Base-by-base conservation (phyloP, 306 rosid genomes). In the Neltuma alba region DNA sequence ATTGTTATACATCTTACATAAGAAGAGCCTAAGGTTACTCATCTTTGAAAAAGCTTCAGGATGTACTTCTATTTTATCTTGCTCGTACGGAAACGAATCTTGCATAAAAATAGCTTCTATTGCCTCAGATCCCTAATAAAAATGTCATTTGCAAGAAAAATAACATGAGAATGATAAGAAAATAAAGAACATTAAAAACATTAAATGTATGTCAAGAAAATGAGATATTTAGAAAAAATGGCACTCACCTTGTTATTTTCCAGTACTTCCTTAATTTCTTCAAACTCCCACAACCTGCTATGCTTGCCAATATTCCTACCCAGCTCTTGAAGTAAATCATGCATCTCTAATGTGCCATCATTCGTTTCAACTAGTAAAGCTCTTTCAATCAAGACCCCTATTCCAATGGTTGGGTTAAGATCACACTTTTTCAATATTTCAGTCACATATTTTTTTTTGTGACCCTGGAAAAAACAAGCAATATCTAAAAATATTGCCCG, bases 1-100 rank as follows among this genome's bases (percentile, higher is more conserved):
- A 48, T 2, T 6, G 0, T 0, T 0, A 4, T 3, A 3, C 0
- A 1, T 0, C 2, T 0, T 0, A 1, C 4, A 4, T 45, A 15
- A 15, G 25, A 37, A 0, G 14, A 54, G 21, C 21, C 4, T 54
- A n/a, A 54, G 2, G 21, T 7, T 54, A n/a, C 28, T n/a, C 28
- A 54, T 7, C 5, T 9, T 54, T 54, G 28, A 54, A 21, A 54
- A 21, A 28, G 60, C 28, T 54, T 54, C 28, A 54, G 28, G 60
- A 54, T 64, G 2, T 23, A 61, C 20, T 2, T 44, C 2, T 76
- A 31, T 5, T 33, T 4, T n/a, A n/a, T n/a, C n/a, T n/a, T n/a
- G n/a, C n/a, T n/a, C n/a, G n/a, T n/a, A n/a, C n/a, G n/a, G n/a
- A n/a, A n/a, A n/a, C n/a, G n/a, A n/a, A n/a, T n/a, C n/a, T n/a